These are phyloP conservation scores for Fusarium sarcochroum DNA, from an alignment of 2,329 filamentous ascomycete species.

Conservation along the genomic window DNA sequence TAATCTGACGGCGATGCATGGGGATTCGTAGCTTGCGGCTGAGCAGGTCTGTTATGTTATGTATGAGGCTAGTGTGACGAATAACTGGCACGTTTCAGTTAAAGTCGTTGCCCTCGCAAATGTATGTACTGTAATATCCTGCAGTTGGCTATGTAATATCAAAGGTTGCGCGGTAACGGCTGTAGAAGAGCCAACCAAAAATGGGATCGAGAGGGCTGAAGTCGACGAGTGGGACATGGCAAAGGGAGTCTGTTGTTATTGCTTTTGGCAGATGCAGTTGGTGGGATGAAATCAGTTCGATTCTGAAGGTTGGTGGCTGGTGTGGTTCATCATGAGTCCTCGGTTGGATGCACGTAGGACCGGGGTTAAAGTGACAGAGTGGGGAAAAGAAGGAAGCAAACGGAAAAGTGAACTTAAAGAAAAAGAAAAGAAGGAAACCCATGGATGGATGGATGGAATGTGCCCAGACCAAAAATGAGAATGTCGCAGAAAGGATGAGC, in stretches of 20 bases:
- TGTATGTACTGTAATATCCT: neutral
- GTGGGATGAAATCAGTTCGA: conserved; percentile 7
- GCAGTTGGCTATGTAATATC: no score
- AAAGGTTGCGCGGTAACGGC: conserved; percentile 21
- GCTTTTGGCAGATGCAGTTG: neutral
- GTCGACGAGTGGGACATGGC: conserved; percentile 9
- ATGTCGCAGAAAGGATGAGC: conserved; percentile 19
- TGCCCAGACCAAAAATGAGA: conserved; percentile 25
- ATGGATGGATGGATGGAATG: conserved; percentile 7
- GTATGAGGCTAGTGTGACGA: conserved; percentile 44
- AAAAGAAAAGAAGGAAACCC: conserved; percentile 21
- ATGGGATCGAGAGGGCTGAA: conserved; percentile 12
- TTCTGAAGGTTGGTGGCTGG: conserved; percentile 21
- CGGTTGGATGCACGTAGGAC: conserved; percentile 9
- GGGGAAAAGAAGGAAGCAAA: conserved; percentile 17
- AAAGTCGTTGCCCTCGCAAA: conserved; percentile 10
- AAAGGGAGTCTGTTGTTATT: conserved; percentile 2
- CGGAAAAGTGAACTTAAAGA: conserved; percentile 3
- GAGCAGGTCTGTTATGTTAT: conserved; percentile 19
- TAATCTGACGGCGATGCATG: conserved; percentile 28
- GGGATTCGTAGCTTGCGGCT: conserved; percentile 27
- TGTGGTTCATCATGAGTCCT: conserved; percentile 19
- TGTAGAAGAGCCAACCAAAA: conserved; percentile 12
- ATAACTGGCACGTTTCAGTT: conserved; percentile 36
- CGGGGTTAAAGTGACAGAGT: conserved; percentile 17